phyloP scores from a whole-genome alignment of 805 yeast genomes.

The Grigorovia humatica region DNA sequence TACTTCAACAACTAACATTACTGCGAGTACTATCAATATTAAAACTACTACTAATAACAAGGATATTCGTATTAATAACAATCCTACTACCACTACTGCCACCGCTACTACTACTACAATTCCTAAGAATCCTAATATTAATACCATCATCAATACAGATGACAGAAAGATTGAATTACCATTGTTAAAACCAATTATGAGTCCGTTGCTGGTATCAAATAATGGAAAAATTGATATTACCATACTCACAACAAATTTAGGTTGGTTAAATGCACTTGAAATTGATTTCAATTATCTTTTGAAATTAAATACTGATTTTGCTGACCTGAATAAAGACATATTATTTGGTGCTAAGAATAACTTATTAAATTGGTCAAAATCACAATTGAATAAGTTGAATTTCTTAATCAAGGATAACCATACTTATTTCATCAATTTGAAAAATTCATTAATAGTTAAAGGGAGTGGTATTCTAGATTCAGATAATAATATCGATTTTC shows the following conservation, averaged over 20 bases:
- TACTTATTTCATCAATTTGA: background rate
- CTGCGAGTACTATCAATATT: background rate
- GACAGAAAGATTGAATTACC: background rate
- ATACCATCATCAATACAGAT: background rate
- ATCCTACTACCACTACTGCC: no score
- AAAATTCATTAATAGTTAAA: background rate
- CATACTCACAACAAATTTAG: slow-evolving; percentile 36
- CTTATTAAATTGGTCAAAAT: background rate
- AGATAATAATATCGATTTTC: background rate
- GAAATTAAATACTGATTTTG: slow-evolving; percentile 17
- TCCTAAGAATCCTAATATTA: no score
- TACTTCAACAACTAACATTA: background rate
- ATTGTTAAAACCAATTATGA: background rate
- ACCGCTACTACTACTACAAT: no score
- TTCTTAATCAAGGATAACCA: background rate
- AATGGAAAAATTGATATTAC: background rate
- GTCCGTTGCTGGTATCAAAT: background rate
- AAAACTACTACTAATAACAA: background rate
- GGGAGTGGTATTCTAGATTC: background rate
- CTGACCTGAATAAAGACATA: background rate
- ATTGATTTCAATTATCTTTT: slow-evolving; percentile 32
- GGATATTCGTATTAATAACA: no score
- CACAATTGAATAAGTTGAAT: background rate
- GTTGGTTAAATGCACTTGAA: slow-evolving; percentile 41
- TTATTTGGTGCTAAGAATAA: background rate